Evolutionary conservation across 129 eudicot species (phyloP).

Genomic region (Sambucus nigra): DNA sequence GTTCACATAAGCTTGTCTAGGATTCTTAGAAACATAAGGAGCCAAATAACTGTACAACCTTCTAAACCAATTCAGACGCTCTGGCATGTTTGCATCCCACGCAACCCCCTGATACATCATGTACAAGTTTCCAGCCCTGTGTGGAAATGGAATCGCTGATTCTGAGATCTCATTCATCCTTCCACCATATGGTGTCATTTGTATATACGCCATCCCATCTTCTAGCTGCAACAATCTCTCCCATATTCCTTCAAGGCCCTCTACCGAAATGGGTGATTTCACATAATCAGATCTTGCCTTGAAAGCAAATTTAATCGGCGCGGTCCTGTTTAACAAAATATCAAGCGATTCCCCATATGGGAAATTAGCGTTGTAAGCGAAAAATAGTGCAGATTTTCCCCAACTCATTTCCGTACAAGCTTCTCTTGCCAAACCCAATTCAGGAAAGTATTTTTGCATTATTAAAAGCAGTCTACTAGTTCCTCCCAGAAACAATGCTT

Average conservation of each 20-base stretch:
- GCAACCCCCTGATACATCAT: slow-evolving; percentile 23
- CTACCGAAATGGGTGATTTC: slow-evolving; percentile 25
- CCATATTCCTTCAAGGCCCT: slow-evolving; percentile 27
- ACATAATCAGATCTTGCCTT: slow-evolving; percentile 51
- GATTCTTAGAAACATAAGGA: slow-evolving; percentile 30
- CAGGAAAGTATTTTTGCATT: slow-evolving; percentile 25
- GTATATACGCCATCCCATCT: background rate
- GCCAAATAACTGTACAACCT: slow-evolving; percentile 21
- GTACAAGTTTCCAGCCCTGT: slow-evolving; percentile 46
- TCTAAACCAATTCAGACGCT: slow-evolving; percentile 15
- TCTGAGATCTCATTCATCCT: slow-evolving; percentile 43
- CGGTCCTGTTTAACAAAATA: slow-evolving; percentile 8
- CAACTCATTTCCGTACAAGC: slow-evolving; percentile 40
- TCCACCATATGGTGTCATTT: slow-evolving; percentile 45
- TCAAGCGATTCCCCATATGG: slow-evolving; percentile 10
- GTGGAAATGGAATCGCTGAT: slow-evolving; percentile 44
- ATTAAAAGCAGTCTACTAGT: slow-evolving; percentile 12
- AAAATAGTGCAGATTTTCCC: slow-evolving; percentile 31
- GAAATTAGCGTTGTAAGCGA: slow-evolving; percentile 18
- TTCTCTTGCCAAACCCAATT: slow-evolving; percentile 25
- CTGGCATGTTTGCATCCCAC: slow-evolving; percentile 20
- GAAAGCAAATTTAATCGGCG: slow-evolving; percentile 4
- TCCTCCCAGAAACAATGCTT: slow-evolving; percentile 28
- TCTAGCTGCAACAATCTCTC: slow-evolving; percentile 11
- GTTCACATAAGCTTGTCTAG: slow-evolving; percentile 31